A percentile compares a stretch with the other conserved stretches of the same genome.
Conservation (phyloP, 768 basidiomycete genomes). For the Collybiopsis luxurians region DNA sequence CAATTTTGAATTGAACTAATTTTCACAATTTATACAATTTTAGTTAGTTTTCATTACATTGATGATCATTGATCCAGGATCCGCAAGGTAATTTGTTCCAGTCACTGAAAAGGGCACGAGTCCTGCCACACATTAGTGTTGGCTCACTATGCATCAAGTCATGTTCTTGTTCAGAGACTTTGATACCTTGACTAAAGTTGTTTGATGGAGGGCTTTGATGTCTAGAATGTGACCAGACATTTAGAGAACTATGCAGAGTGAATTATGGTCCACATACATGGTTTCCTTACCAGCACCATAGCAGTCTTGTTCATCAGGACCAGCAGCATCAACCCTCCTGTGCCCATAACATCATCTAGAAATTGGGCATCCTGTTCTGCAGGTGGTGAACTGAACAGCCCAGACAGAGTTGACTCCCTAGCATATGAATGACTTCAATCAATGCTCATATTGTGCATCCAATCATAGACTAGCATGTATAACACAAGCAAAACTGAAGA, state of each 20-base stretch:
- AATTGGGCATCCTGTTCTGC: no score
- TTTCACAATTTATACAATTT: no score
- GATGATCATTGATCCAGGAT: no score
- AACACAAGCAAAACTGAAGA: no score
- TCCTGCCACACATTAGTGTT: no score
- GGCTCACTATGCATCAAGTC: no score
- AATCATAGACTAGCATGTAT: no score
- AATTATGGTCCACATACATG: constrained; percentile 47
- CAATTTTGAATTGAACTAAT: no score
- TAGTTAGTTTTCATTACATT: no score
- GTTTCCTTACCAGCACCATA: constrained; percentile 76
- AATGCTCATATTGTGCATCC: no score
- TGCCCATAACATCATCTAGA: background rate
- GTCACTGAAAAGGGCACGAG: no score
- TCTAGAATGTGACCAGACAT: constrained; percentile 34
- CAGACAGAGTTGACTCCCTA: constrained; percentile 63
- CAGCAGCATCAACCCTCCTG: constrained; percentile 47
- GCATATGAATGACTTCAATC: constrained; percentile 83
- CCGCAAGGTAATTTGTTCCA: no score
- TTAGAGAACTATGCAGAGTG: background rate
- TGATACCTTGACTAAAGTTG: constrained; percentile 37
- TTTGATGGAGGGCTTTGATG: constrained; percentile 51
- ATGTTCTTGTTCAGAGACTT: constrained; percentile 66
- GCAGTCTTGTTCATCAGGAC: constrained; percentile 89
- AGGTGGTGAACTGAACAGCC: constrained; percentile 38